phyloP scores from a whole-genome alignment of 176 grass and related monocot species.

The Thalia dealbata region DNA sequence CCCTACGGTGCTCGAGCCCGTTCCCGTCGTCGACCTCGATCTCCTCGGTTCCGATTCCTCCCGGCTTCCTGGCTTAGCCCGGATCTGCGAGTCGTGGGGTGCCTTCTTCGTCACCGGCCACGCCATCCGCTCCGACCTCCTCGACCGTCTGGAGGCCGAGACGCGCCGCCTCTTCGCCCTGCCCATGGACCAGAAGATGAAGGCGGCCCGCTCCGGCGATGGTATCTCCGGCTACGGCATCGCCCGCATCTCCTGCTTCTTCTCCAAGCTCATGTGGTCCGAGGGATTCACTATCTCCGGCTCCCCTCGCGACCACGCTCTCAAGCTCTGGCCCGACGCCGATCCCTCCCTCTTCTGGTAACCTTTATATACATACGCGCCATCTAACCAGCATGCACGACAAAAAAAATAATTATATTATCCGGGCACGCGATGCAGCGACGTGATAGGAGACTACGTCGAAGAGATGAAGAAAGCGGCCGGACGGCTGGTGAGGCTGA shows the following conservation, averaged over 20 bases:
- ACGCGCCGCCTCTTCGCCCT: constrained; percentile 68
- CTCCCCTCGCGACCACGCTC: constrained; percentile 46
- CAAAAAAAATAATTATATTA: too few species aligned
- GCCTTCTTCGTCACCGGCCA: constrained; percentile 66
- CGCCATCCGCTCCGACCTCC: constrained; percentile 29
- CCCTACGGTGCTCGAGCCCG: constrained; percentile 30
- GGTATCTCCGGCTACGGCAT: constrained; percentile 38
- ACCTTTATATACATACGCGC: background rate
- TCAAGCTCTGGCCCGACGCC: constrained; percentile 72
- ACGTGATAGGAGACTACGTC: constrained; percentile 80
- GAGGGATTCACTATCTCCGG: constrained; percentile 71
- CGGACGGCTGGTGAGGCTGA: constrained; percentile 38
- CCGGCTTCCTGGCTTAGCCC: constrained; percentile 6
- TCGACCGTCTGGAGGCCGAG: constrained; percentile 42
- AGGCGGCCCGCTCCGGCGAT: constrained; percentile 36
- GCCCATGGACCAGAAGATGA: constrained; percentile 48
- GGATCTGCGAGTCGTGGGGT: constrained; percentile 71
- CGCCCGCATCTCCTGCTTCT: constrained; percentile 62
- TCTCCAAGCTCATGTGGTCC: constrained; percentile 99
- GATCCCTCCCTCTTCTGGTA: constrained; percentile 79
- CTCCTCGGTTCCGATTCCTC: background rate
- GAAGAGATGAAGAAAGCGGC: constrained; percentile 49
- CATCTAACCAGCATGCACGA: background rate
- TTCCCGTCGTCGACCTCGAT: constrained; percentile 66
- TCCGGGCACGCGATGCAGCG: constrained; percentile 29